phyloP scores from a whole-genome alignment of 352 stramenopile species.

The Phytophthora citrophthora region DNA sequence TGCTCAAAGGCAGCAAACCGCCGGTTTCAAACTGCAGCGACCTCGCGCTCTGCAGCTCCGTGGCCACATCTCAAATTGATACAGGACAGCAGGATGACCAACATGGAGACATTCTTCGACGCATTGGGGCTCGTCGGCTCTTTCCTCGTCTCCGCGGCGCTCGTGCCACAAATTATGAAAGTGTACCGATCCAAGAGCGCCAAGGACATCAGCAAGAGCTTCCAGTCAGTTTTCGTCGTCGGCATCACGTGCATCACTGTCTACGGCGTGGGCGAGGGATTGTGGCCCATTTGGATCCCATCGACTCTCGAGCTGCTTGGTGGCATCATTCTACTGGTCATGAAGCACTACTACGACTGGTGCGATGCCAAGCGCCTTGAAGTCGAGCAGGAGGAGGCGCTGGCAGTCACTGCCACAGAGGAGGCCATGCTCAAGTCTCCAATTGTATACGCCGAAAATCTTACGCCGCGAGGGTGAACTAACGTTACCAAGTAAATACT shows the following conservation, averaged over 20 bases:
- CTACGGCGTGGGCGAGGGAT: conserved; percentile 53
- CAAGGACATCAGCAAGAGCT: conserved; percentile 61
- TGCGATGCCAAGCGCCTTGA: conserved; percentile 21
- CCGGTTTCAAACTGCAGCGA: background rate
- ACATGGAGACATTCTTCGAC: conserved; percentile 46
- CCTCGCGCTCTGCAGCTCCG: background rate
- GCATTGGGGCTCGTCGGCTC: conserved; percentile 62
- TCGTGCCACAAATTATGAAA: conserved; percentile 70
- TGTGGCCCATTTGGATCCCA: conserved; percentile 71
- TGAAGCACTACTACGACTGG: conserved; percentile 58
- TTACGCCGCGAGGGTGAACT: conserved; percentile 9
- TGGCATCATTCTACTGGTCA: conserved; percentile 42
- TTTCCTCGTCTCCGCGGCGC: conserved; percentile 62
- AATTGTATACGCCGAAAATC: conserved; percentile 1
- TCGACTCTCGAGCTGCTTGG: conserved; percentile 53
- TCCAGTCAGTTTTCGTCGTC: conserved; percentile 53
- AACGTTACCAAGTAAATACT: background rate
- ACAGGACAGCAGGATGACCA: conserved; percentile 18
- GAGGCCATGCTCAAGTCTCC: conserved; percentile 1
- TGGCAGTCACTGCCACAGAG: conserved; percentile 10
- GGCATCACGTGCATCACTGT: conserved; percentile 49
- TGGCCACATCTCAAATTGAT: conserved; percentile 12
- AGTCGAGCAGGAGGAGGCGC: conserved; percentile 8
- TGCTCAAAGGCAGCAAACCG: conserved; percentile 7
- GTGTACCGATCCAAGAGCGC: conserved; percentile 64